phyloP scores from a whole-genome alignment of 495 filamentous ascomycete species.

The Letharia lupina region DNA sequence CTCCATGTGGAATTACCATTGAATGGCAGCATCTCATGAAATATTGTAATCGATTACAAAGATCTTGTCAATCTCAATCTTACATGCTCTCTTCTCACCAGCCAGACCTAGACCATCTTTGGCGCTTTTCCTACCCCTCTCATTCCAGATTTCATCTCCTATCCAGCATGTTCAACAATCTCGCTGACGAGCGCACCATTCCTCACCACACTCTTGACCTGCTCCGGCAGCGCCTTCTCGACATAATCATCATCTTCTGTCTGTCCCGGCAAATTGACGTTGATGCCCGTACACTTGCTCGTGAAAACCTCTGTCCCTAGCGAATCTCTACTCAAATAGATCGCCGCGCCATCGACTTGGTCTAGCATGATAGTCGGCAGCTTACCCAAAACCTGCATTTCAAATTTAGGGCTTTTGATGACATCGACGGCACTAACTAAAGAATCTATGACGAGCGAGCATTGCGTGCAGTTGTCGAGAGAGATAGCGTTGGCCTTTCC shows the following conservation, averaged over 20 bases:
- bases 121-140: neutral
- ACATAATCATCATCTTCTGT: conserved; percentile 64
- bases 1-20: neutral
- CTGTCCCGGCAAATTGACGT: conserved; percentile 67
- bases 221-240: conserved; percentile 79
- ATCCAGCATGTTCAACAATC: conserved; percentile 84
- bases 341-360: conserved; percentile 79
- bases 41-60: neutral
- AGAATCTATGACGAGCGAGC: conserved; percentile 78
- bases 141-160: conserved; percentile 11
- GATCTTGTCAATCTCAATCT: neutral
- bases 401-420: conserved; percentile 89
- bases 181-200: conserved; percentile 70
- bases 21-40: neutral
- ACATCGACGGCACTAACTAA: conserved; percentile 87
- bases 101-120: neutral
- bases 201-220: conserved; percentile 74
- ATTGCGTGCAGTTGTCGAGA: conserved; percentile 77
- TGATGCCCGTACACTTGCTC: conserved; percentile 75
- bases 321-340: conserved; percentile 78
- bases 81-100: neutral
- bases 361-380: conserved; percentile 85
- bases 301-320: conserved; percentile 72
- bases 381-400: conserved; percentile 73
- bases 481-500: conserved; percentile 95